Evolutionary conservation across 805 yeast species (phyloP).

Genomic region (Ogataea corticis): DNA sequence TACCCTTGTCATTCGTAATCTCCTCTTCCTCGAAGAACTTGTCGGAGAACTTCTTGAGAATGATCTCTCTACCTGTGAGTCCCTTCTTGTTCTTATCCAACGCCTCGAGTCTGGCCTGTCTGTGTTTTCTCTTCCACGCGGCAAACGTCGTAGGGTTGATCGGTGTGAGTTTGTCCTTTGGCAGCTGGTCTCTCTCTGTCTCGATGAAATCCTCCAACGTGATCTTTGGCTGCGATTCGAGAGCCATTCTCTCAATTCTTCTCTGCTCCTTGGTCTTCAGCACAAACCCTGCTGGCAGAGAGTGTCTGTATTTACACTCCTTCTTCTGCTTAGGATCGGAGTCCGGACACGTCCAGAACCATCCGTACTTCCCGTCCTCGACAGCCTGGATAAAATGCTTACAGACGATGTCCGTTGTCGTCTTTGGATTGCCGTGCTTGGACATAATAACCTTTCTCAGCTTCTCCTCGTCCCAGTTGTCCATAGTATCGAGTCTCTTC

Average conservation of each 20-base stretch:
- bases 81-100: slow-evolving; percentile 45
- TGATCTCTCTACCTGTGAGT: slow-evolving; percentile 68
- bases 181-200: slow-evolving; percentile 84
- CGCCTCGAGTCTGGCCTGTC: slow-evolving; percentile 49
- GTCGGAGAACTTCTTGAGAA: slow-evolving; percentile 59
- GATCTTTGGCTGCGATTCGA: slow-evolving; percentile 82
- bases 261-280: slow-evolving; percentile 96
- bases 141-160: slow-evolving; percentile 79
- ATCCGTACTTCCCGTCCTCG: slow-evolving; percentile 95
- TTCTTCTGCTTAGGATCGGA: slow-evolving; percentile 59
- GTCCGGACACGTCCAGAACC: slow-evolving; percentile 98
- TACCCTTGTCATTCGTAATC: slow-evolving; percentile 45
- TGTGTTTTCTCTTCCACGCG: slow-evolving; percentile 78
- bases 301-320: slow-evolving; percentile 90
- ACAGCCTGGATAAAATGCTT: slow-evolving; percentile 94
- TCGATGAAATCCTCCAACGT: slow-evolving; percentile 96
- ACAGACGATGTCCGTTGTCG: slow-evolving; percentile 94
- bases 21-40: slow-evolving; percentile 56
- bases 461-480: slow-evolving; percentile 95
- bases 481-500: slow-evolving; percentile 76
- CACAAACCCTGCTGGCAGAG: slow-evolving; percentile 95
- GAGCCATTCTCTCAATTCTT: slow-evolving; percentile 81
- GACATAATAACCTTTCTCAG: slow-evolving; percentile 81
- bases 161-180: slow-evolving; percentile 75
- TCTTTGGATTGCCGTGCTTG: slow-evolving; percentile 91